Evolutionary conservation across 371 early-diverging fungal genomes (phyloP).

Genomic region (Circinella umbellata): DNA sequence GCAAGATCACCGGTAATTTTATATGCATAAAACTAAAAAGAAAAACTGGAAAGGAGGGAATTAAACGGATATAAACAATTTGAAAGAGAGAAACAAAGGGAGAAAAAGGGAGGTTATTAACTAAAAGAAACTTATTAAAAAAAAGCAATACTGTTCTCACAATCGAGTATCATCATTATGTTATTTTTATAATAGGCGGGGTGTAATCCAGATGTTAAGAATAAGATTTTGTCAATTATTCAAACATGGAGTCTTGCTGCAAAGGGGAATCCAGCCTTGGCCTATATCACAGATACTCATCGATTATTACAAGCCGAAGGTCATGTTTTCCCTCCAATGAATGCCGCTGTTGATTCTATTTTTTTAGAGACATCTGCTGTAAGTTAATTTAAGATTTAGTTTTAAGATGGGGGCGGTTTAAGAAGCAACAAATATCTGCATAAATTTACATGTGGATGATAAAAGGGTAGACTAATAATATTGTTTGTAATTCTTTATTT

Average conservation of each 20-base stretch:
- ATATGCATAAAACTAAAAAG: not conserved
- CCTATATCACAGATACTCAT: constrained; percentile 81
- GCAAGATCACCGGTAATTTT: constrained; percentile 63
- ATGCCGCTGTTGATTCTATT: constrained; percentile 73
- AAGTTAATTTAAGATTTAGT: constrained; percentile 22
- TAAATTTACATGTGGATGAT: too few relatives aligned
- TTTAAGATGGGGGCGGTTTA: too few relatives aligned
- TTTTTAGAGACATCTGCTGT: constrained; percentile 73
- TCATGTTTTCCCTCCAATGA: constrained; percentile 73
- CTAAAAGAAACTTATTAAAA: not conserved
- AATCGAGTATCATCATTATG: too few relatives aligned
- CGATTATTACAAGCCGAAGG: constrained; percentile 78
- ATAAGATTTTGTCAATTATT: constrained; percentile 72
- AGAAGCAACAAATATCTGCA: too few relatives aligned
- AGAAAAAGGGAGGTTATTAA: not conserved
- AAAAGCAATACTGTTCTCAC: too few relatives aligned
- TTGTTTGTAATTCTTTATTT: not conserved
- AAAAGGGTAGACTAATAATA: not conserved
- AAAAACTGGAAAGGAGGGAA: too few relatives aligned
- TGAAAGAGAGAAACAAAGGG: too few relatives aligned
- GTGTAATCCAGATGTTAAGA: constrained; percentile 74
- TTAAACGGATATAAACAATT: too few relatives aligned
- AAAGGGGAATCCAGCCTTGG: constrained; percentile 74
- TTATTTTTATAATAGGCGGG: constrained; percentile 26
- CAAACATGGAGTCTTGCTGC: constrained; percentile 92